Percentiles rank a stretch among this genome's conserved stretches.
These are phyloP conservation scores for Dendrocalamus sinicus DNA, from an alignment of 176 grass and related monocot genomes.

Conservation along the genomic window DNA sequence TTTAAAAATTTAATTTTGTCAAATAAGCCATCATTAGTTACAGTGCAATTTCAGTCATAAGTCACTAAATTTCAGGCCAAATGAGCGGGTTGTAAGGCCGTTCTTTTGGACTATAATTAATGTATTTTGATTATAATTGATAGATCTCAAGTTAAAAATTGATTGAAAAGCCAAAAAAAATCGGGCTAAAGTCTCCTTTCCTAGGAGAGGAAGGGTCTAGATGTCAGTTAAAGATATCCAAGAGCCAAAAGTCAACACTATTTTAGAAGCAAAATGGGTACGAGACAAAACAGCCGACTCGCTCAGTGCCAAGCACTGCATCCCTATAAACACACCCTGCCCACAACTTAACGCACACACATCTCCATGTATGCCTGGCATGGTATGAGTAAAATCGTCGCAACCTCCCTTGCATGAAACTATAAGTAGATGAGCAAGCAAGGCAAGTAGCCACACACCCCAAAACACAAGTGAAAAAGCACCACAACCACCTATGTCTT, in stretches of 20 bases:
- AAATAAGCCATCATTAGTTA: no score
- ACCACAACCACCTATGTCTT: no score
- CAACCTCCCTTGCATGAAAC: not conserved
- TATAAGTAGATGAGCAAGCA: not conserved
- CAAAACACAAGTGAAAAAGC: not conserved
- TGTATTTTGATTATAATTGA: no score
- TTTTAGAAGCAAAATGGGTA: not conserved
- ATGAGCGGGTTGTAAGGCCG: no score
- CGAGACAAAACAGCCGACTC: conserved; percentile 14
- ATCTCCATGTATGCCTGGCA: no score
- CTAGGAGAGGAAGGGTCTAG: not conserved
- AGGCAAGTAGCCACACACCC: not conserved
- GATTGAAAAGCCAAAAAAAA: no score
- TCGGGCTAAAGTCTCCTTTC: not conserved
- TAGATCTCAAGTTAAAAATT: no score
- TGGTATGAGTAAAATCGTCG: not conserved
- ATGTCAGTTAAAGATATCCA: conserved; percentile 19
- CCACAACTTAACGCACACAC: not conserved
- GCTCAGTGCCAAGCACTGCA: not conserved
- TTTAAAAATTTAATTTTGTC: no score
- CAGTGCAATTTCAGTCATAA: no score
- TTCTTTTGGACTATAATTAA: no score
- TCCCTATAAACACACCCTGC: not conserved
- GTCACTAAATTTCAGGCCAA: no score
- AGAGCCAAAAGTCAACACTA: not conserved